These are phyloP conservation scores for Sanguinoderma infundibulare DNA, from an alignment of 1,284 basidiomycete species.

Conservation along the genomic window DNA sequence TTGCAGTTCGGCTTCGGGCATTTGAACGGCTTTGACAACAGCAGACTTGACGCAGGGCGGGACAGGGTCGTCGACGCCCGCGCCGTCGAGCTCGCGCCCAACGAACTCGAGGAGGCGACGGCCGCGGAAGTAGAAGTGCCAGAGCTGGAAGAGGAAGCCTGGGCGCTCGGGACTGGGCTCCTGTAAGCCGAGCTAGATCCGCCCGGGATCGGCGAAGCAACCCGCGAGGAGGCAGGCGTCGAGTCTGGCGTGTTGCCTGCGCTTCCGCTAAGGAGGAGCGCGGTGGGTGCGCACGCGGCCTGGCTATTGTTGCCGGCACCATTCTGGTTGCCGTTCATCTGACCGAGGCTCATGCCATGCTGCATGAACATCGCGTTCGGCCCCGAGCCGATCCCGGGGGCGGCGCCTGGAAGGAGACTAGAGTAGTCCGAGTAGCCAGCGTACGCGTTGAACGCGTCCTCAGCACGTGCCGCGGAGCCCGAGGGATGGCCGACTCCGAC, in stretches of 20 bases:
- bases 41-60: slow-evolving; percentile 54
- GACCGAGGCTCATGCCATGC: slow-evolving; percentile 28
- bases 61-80: slow-evolving; percentile 53
- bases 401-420: slow-evolving; percentile 61
- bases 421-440: slow-evolving; percentile 68
- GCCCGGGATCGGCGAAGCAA: slow-evolving; percentile 42
- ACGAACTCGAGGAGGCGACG: neutral
- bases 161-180: slow-evolving; percentile 26
- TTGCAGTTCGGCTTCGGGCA: slow-evolving; percentile 98
- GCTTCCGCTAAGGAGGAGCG: slow-evolving; percentile 55
- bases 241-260: slow-evolving; percentile 44
- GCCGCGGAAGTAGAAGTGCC: neutral
- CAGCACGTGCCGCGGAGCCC: slow-evolving; percentile 20
- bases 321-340: slow-evolving; percentile 28
- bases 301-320: slow-evolving; percentile 32
- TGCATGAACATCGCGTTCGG: slow-evolving; percentile 32
- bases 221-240: slow-evolving; percentile 47
- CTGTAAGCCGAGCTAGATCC: slow-evolving; percentile 27
- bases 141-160: slow-evolving; percentile 24
- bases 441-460: slow-evolving; percentile 45
- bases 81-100: slow-evolving; percentile 30
- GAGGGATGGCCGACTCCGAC: slow-evolving; percentile 17
- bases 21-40: slow-evolving; percentile 88
- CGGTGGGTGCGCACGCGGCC: slow-evolving; percentile 62
- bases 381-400: slow-evolving; percentile 38